Percentiles rank a stretch among this genome's conserved stretches.
These are phyloP conservation scores for Xylaria sp. DNA, from an alignment of 2,329 filamentous ascomycete species.

Conservation along the genomic window DNA sequence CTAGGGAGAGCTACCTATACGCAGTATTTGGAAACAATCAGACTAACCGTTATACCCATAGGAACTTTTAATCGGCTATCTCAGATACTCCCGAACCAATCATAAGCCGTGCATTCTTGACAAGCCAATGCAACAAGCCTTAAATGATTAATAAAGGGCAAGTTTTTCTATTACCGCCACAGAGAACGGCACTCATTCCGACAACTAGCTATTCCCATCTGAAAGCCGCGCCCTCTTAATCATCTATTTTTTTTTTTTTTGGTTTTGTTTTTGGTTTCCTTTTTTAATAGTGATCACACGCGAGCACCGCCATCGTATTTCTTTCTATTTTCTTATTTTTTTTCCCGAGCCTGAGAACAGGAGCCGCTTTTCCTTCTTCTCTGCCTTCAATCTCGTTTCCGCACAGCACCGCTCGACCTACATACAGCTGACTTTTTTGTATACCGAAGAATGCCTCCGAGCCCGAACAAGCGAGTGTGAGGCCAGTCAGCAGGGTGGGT, in stretches of 20 bases:
- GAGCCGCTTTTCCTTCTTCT: not conserved
- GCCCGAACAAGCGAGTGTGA: conserved; percentile 23
- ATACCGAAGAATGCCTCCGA: conserved; percentile 26
- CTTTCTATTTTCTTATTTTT: not conserved
- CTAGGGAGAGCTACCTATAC: conserved; percentile 28
- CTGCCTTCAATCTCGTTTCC: conserved; percentile 7
- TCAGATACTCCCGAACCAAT: conserved; percentile 39
- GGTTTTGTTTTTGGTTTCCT: not conserved
- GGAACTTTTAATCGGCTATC: conserved; percentile 34
- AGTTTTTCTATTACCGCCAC: not conserved
- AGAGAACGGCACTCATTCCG: not conserved
- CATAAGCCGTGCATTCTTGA: conserved; percentile 16
- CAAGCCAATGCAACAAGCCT: conserved; percentile 19
- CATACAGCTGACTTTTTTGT: conserved; percentile 16
- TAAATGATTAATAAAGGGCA: conserved; percentile 3
- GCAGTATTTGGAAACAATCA: conserved; percentile 37
- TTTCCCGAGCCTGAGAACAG: conserved; percentile 21
- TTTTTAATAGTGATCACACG: not conserved
- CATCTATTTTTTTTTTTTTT: too few species aligned
- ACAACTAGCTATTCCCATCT: not conserved
- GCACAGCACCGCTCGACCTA: conserved; percentile 24
- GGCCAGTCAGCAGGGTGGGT: conserved; percentile 34
- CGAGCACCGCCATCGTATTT: not conserved
- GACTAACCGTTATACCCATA: conserved; percentile 30
- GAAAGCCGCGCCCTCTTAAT: not conserved